These are phyloP conservation scores for Cytospora piceae DNA, from an alignment of 2,329 filamentous ascomycete genomes.

Conservation along the genomic window DNA sequence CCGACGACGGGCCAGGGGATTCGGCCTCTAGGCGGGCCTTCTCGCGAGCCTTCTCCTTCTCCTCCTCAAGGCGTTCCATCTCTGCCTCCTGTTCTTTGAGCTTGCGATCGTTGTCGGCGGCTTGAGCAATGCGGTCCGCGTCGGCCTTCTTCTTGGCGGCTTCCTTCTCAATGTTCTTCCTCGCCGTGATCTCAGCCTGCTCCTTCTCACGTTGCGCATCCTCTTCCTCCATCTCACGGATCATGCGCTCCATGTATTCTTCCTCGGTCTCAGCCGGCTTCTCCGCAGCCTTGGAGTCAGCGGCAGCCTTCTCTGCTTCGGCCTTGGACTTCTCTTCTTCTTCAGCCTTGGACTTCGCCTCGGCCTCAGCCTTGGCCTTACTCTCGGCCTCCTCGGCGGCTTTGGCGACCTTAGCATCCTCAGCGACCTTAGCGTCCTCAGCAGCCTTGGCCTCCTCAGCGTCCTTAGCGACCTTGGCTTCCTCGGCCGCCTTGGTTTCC, in stretches of 20 bases:
- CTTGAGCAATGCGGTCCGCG: slow-evolving; percentile 49
- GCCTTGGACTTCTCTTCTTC: slow-evolving; percentile 44
- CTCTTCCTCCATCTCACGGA: slow-evolving; percentile 64
- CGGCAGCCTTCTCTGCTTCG: slow-evolving; percentile 39
- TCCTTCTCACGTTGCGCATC: slow-evolving; percentile 55
- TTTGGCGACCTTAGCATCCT: slow-evolving; percentile 42
- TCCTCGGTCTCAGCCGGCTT: slow-evolving; percentile 41
- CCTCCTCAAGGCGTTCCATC: slow-evolving; percentile 74
- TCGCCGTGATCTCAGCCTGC: slow-evolving; percentile 48
- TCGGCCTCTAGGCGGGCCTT: slow-evolving; percentile 55
- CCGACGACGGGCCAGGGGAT: slow-evolving; percentile 49
- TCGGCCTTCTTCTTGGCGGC: slow-evolving; percentile 47
- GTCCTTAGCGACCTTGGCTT: slow-evolving; percentile 35
- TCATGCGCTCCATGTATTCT: slow-evolving; percentile 63
- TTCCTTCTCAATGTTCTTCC: slow-evolving; percentile 51
- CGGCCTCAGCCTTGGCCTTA: slow-evolving; percentile 35
- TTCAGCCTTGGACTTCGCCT: slow-evolving; percentile 36
- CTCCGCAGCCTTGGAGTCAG: slow-evolving; percentile 37
- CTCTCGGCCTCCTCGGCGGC: slow-evolving; percentile 37
- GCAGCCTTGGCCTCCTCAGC: slow-evolving; percentile 32
- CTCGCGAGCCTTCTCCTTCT: slow-evolving; percentile 61
- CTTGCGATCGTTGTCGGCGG: slow-evolving; percentile 64
- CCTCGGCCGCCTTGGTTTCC: slow-evolving; percentile 35
- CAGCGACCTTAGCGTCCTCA: slow-evolving; percentile 38
- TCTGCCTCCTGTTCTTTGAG: slow-evolving; percentile 74